Percentiles rank a stretch among this genome's conserved stretches.
These are phyloP conservation scores for Decorospora gaudefroyi DNA, from an alignment of 2,329 filamentous ascomycete species.

Conservation along the genomic window DNA sequence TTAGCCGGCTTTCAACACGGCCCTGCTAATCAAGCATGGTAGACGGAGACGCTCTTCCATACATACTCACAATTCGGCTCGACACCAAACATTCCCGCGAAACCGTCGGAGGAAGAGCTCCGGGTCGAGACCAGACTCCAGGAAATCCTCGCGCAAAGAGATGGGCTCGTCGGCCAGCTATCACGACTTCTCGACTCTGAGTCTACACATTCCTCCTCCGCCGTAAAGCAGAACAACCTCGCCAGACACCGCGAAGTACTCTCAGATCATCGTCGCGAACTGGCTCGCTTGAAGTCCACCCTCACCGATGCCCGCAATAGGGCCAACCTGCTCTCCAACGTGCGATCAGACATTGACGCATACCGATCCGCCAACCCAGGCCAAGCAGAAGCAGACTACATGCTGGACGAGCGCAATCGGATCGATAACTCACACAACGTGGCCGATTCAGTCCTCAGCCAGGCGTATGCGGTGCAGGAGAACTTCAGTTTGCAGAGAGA, in stretches of 20 bases:
- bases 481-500: constrained; percentile 86
- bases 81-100: constrained; percentile 74
- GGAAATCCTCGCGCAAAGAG: constrained; percentile 87
- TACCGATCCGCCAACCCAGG: constrained; percentile 83
- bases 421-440: constrained; percentile 89
- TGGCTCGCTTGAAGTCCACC: constrained; percentile 71
- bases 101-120: constrained; percentile 83
- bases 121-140: constrained; percentile 79
- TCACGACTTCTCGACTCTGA: constrained; percentile 91
- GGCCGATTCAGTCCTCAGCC: constrained; percentile 86
- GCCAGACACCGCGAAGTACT: constrained; percentile 89
- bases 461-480: constrained; percentile 96
- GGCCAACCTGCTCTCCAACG: constrained; percentile 86
- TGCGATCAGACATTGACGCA: constrained; percentile 87
- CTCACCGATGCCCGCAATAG: constrained; percentile 81
- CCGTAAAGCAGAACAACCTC: constrained; percentile 96
- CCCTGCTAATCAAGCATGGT: constrained; percentile 32
- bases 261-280: constrained; percentile 80
- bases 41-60: constrained; percentile 85
- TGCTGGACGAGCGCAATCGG: constrained; percentile 84
- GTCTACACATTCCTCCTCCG: constrained; percentile 80
- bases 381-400: constrained; percentile 90
- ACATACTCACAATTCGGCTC: constrained; percentile 90
- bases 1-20: constrained; percentile 15
- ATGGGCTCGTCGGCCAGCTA: constrained; percentile 79